phyloP scores from a whole-genome alignment of 2,329 filamentous ascomycete genomes.

The Emergomyces orientalis region DNA sequence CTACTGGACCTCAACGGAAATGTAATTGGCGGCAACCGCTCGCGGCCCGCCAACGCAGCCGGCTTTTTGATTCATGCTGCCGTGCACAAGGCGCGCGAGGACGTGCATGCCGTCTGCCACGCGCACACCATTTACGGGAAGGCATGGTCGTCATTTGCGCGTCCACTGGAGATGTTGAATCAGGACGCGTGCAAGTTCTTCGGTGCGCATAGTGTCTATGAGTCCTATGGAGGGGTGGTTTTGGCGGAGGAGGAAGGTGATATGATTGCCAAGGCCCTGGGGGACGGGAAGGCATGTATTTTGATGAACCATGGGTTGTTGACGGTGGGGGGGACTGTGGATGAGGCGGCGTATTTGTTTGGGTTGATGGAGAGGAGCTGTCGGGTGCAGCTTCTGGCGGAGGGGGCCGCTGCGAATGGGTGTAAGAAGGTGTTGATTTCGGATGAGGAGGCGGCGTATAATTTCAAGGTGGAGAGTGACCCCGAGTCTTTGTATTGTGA shows the following conservation, averaged over 20 bases:
- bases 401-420: constrained; percentile 53
- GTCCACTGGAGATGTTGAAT: constrained; percentile 37
- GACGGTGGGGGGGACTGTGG: constrained; percentile 61
- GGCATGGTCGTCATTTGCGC: constrained; percentile 37
- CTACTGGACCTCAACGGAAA: constrained; percentile 36
- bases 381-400: constrained; percentile 56
- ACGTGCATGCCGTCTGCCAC: constrained; percentile 40
- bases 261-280: constrained; percentile 54
- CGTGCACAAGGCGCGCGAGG: constrained; percentile 47
- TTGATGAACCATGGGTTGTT: constrained; percentile 64
- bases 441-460: constrained; percentile 43
- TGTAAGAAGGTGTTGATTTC: constrained; percentile 45
- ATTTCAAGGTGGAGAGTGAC: constrained; percentile 21
- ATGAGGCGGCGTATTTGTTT: constrained; percentile 64
- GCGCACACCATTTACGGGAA: constrained; percentile 40
- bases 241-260: constrained; percentile 55
- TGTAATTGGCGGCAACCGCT: constrained; percentile 11
- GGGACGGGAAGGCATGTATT: constrained; percentile 53
- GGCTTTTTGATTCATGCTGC: constrained; percentile 41
- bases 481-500: constrained; percentile 21
- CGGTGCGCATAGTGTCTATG: constrained; percentile 55
- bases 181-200: constrained; percentile 53
- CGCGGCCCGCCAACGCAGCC: constrained; percentile 37
- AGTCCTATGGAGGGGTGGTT: constrained; percentile 55
- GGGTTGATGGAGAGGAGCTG: constrained; percentile 60